Conservation (phyloP, 108 stramenopile species). For the Cyclotella choctawhatcheeana region DNA sequence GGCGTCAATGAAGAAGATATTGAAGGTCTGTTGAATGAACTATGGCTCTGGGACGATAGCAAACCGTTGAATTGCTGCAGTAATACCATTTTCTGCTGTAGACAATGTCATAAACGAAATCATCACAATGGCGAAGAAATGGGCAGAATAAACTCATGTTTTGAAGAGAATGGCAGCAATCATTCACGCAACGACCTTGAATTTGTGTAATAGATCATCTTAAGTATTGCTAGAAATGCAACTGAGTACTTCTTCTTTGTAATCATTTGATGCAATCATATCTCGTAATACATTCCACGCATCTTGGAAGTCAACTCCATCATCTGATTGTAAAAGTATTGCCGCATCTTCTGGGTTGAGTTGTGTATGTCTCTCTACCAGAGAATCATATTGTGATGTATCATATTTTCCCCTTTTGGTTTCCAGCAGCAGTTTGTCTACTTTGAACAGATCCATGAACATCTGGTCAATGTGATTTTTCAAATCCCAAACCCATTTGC, state of each 20-base stretch:
- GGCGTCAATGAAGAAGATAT: slow-evolving; percentile 46
- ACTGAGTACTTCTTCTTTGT: slow-evolving; percentile 54
- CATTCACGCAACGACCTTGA: slow-evolving; percentile 1
- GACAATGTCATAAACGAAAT: slow-evolving; percentile 4
- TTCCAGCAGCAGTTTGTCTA: slow-evolving; percentile 44
- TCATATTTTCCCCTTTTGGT: slow-evolving; percentile 50
- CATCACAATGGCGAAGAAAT: slow-evolving; percentile 30
- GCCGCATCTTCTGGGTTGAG: slow-evolving; percentile 59
- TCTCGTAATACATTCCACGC: slow-evolving; percentile 73
- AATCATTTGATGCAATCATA: slow-evolving; percentile 70
- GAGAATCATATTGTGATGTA: slow-evolving; percentile 72
- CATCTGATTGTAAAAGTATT: slow-evolving; percentile 66
- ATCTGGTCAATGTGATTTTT: slow-evolving; percentile 81
- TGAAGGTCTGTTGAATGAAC: slow-evolving; percentile 44
- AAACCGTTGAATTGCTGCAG: slow-evolving; percentile 20
- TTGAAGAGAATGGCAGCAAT: slow-evolving; percentile 24
- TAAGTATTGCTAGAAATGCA: neutral
- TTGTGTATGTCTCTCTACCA: slow-evolving; percentile 5
- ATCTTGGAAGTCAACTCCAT: slow-evolving; percentile 67
- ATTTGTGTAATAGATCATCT: slow-evolving; percentile 1
- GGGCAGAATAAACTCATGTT: slow-evolving; percentile 50
- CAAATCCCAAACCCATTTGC: slow-evolving; percentile 88
- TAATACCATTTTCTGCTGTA: slow-evolving; percentile 11
- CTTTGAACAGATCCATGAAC: slow-evolving; percentile 83
- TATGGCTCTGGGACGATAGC: slow-evolving; percentile 45